These are phyloP conservation scores for Vigna nakashimae DNA, from an alignment of 306 rosid species.

Conservation along the genomic window DNA sequence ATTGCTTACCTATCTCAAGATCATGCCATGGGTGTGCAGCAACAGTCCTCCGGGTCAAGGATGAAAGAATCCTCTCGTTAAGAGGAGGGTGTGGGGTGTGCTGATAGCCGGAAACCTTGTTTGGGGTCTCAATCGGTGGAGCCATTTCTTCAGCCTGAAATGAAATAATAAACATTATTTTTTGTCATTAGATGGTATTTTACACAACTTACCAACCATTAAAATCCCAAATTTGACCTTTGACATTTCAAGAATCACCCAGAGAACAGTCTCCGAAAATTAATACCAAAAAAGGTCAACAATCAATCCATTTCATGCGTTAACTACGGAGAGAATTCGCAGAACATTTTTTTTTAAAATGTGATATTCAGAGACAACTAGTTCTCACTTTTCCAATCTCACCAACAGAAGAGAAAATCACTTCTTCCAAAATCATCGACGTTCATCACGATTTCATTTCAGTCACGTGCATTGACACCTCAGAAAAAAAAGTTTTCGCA, in stretches of 20 bases:
- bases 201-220: conserved; percentile 10
- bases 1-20: conserved; percentile 86
- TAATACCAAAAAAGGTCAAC: not conserved
- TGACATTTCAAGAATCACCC: conserved; percentile 1
- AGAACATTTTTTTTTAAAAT: not conserved
- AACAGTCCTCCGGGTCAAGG: conserved; percentile 88
- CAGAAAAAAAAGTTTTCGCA: not conserved
- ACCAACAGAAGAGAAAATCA: not conserved
- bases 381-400: not conserved
- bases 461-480: not conserved
- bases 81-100: conserved; percentile 69
- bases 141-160: conserved; percentile 63
- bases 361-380: not conserved
- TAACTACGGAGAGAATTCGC: not conserved
- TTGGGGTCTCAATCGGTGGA: conserved; percentile 75
- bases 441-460: conserved; percentile 13
- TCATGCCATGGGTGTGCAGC: conserved; percentile 99
- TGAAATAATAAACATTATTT: conserved; percentile 21
- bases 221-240: not conserved
- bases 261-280: not conserved
- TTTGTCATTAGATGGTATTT: not conserved
- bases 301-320: conserved; percentile 6
- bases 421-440: conserved; percentile 33
- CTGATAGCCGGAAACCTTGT: conserved; percentile 46
- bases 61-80: conserved; percentile 95